Conservation (phyloP, 1,284 basidiomycete genomes). For the Fomitiporia mediterranea region DNA sequence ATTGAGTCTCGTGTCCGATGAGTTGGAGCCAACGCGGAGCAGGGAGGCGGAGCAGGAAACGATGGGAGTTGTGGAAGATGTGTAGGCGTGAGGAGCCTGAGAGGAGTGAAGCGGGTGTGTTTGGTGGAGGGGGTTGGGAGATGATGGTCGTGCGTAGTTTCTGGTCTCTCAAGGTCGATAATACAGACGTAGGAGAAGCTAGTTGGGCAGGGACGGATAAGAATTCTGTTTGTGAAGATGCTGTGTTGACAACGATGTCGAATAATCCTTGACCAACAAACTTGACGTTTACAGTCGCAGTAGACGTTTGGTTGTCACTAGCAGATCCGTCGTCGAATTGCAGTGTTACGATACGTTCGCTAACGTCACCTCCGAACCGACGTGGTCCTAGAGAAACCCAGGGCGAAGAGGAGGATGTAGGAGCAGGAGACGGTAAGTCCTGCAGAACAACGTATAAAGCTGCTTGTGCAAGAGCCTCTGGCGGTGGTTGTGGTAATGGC, state of each 20-base stretch:
- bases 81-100: constrained; percentile 64
- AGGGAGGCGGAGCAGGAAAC: constrained; percentile 56
- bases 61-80: constrained; percentile 53
- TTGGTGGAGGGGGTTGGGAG: constrained; percentile 54
- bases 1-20: constrained; percentile 51
- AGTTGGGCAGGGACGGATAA: constrained; percentile 50
- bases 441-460: constrained; percentile 72
- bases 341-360: constrained; percentile 55
- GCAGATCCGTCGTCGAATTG: constrained; percentile 43
- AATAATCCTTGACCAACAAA: constrained; percentile 41
- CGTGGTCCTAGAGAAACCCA: constrained; percentile 69
- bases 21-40: constrained; percentile 64
- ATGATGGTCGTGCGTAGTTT: constrained; percentile 59
- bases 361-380: constrained; percentile 71
- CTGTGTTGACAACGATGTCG: constrained; percentile 47
- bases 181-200: constrained; percentile 44
- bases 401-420: constrained; percentile 39
- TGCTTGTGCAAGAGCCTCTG: constrained; percentile 69
- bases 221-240: constrained; percentile 37
- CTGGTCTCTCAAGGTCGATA: constrained; percentile 45
- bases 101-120: constrained; percentile 45
- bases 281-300: constrained; percentile 45
- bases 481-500: constrained; percentile 46
- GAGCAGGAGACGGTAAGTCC: constrained; percentile 46
- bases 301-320: constrained; percentile 24